These are phyloP conservation scores for Dioszegia hungarica DNA, from an alignment of 768 basidiomycete genomes.

Conservation along the genomic window DNA sequence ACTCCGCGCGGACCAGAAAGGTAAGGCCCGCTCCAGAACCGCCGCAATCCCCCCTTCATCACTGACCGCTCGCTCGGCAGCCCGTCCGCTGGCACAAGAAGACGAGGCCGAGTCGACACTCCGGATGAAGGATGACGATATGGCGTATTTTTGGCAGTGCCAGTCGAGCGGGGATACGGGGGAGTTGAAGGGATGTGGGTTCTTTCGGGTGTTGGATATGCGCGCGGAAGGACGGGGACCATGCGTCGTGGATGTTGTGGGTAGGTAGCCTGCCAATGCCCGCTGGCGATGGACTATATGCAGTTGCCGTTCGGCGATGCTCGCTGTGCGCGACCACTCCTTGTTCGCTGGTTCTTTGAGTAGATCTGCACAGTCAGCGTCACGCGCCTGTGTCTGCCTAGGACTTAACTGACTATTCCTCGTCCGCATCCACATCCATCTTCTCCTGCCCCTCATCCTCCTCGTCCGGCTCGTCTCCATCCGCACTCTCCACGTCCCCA, in stretches of 20 bases:
- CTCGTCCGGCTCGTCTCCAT: slow-evolving; percentile 39
- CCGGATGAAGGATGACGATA: slow-evolving; percentile 24
- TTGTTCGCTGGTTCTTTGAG: too few species aligned
- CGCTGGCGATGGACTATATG: too few species aligned
- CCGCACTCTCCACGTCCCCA: slow-evolving; percentile 23
- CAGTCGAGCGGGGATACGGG: slow-evolving; percentile 40
- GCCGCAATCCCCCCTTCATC: background rate
- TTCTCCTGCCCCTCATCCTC: slow-evolving; percentile 15
- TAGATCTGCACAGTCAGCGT: too few species aligned
- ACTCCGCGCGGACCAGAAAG: slow-evolving; percentile 48
- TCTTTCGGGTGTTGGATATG: slow-evolving; percentile 46
- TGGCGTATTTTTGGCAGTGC: slow-evolving; percentile 49
- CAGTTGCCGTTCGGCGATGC: too few species aligned
- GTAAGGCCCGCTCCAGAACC: slow-evolving; percentile 31
- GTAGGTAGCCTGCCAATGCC: background rate
- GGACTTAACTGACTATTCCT: background rate
- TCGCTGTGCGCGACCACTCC: too few species aligned
- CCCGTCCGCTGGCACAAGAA: too few species aligned
- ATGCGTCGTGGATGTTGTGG: slow-evolving; percentile 25
- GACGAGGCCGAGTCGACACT: background rate
- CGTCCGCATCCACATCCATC: slow-evolving; percentile 10
- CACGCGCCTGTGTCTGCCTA: too few species aligned
- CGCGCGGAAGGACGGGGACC: slow-evolving; percentile 43
- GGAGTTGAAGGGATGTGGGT: slow-evolving; percentile 47
- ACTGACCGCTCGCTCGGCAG: too few species aligned